Conservation (phyloP, 441 rosid genomes). For the Bocquillonia castaneifolia region DNA sequence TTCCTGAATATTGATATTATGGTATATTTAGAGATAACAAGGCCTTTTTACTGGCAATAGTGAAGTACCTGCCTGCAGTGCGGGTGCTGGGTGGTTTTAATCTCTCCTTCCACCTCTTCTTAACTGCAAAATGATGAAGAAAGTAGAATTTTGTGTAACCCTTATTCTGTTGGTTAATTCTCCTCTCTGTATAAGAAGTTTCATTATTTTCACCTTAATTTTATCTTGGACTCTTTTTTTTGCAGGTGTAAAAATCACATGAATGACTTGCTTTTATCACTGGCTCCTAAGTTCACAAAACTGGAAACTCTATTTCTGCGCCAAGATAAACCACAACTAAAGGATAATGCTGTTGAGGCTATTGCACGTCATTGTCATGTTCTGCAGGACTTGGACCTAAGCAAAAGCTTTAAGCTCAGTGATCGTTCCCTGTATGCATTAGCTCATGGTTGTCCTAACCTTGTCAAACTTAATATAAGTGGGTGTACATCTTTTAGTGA, state of each 20-base stretch:
- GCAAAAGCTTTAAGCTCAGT: slow-evolving; percentile 85
- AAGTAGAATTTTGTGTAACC: background rate
- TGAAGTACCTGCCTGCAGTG: background rate
- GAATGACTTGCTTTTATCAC: slow-evolving; percentile 76
- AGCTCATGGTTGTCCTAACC: slow-evolving; percentile 81
- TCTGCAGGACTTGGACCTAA: slow-evolving; percentile 79
- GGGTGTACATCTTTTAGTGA: slow-evolving; percentile 77
- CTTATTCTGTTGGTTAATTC: background rate
- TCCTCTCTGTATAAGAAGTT: background rate
- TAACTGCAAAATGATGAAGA: background rate
- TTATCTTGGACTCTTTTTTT: slow-evolving; percentile 6
- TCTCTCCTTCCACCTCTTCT: background rate
- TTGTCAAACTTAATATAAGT: slow-evolving; percentile 80
- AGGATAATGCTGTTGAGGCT: slow-evolving; percentile 69
- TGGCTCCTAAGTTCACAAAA: slow-evolving; percentile 71
- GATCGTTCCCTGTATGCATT: slow-evolving; percentile 61
- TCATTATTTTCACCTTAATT: background rate
- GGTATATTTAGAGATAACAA: no score
- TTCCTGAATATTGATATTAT: background rate
- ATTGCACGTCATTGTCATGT: slow-evolving; percentile 74
- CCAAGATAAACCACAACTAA: slow-evolving; percentile 84
- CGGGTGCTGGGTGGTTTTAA: background rate
- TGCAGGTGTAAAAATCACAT: slow-evolving; percentile 74
- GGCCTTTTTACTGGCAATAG: no score
- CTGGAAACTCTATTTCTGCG: slow-evolving; percentile 64